Conservation (phyloP, 2,329 filamentous ascomycete species). For the Trichoderma guizhouense region DNA sequence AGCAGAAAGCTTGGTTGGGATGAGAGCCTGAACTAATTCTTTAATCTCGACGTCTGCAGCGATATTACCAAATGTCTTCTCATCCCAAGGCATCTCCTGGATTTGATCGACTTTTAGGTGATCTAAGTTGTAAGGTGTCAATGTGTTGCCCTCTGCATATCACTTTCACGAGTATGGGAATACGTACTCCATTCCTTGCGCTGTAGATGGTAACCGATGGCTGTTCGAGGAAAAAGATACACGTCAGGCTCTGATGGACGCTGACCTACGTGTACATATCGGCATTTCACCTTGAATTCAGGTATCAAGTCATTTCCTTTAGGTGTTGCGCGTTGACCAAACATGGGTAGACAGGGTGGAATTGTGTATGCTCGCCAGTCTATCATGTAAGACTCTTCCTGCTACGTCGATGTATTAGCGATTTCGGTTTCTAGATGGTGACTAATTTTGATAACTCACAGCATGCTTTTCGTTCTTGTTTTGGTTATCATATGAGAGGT, state of each 20-base stretch:
- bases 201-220: neutral
- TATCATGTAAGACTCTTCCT: neutral
- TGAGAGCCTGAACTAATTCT: neutral
- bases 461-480: neutral
- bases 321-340: accelerated
- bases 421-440: no score
- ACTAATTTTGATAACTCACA: neutral
- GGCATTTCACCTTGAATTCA: neutral
- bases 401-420: neutral
- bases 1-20: slow-evolving; percentile 19
- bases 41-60: neutral
- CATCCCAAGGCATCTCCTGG: neutral
- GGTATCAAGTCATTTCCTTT: neutral
- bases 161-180: neutral
- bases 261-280: neutral
- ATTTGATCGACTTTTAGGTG: neutral
- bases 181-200: neutral
- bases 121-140: neutral
- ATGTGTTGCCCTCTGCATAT: neutral
- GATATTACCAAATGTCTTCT: neutral
- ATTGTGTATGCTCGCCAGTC: neutral
- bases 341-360: neutral
- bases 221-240: neutral
- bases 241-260: neutral
- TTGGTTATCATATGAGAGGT: neutral